These are phyloP conservation scores for Corylus heterophylla DNA, from an alignment of 306 rosid genomes.

Conservation along the genomic window DNA sequence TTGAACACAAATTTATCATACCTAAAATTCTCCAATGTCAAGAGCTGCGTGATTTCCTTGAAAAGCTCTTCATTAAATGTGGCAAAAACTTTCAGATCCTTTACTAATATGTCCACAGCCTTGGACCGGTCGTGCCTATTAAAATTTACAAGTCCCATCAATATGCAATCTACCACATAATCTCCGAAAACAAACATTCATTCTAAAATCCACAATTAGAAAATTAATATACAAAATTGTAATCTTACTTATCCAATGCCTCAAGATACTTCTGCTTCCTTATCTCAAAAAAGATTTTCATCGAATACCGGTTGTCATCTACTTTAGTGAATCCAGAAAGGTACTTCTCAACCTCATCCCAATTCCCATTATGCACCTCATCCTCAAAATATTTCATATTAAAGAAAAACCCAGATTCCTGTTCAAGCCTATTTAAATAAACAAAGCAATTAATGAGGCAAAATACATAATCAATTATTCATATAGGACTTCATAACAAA, in stretches of 20 bases:
- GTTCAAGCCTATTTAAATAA: slow-evolving; percentile 70
- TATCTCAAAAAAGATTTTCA: slow-evolving; percentile 99
- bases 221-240: slow-evolving; percentile 16
- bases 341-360: slow-evolving; percentile 98
- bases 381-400: slow-evolving; percentile 98
- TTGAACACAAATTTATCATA: slow-evolving; percentile 18
- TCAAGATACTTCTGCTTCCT: slow-evolving; percentile 97
- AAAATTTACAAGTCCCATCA: slow-evolving; percentile 23
- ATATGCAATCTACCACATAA: slow-evolving; percentile 16
- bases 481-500: slow-evolving; percentile 23
- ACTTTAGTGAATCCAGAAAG: slow-evolving; percentile 98
- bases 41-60: slow-evolving; percentile 95
- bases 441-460: slow-evolving; percentile 34
- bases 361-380: slow-evolving; percentile 96
- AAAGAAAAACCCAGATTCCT: slow-evolving; percentile 98
- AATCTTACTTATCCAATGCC: slow-evolving; percentile 93
- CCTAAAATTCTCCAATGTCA: slow-evolving; percentile 93
- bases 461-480: slow-evolving; percentile 19
- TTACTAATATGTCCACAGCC: slow-evolving; percentile 88
- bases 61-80: slow-evolving; percentile 89
- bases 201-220: background rate
- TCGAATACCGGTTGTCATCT: slow-evolving; percentile 93
- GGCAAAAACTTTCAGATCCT: slow-evolving; percentile 89
- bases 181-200: slow-evolving; percentile 13
- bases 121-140: slow-evolving; percentile 89